Base-by-base conservation (phyloP, 495 filamentous ascomycete genomes). In the Amniculicola lignicola region DNA sequence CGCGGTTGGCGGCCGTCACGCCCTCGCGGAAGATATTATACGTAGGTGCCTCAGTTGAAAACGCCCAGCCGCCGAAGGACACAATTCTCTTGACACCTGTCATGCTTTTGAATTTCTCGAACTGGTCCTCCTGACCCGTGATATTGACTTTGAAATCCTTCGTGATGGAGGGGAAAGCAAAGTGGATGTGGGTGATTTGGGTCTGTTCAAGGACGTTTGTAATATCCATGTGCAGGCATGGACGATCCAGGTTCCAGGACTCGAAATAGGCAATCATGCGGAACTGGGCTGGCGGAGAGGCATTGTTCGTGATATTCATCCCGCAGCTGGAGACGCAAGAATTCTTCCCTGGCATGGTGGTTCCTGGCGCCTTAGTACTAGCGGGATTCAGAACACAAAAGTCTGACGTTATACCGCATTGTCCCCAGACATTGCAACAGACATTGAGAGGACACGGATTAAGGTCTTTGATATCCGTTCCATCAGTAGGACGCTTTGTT, bases 41-140 rank as follows among this genome's bases (percentile, higher is more conserved):
- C 4, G 70, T 71, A 11, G 44, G 47, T 0, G 54, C 35, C 29
- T 65, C 59, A 0, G 74, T 76, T 0, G 70, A 74, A 43, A 72
- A 77, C 0, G 43, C 59, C 76, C 76, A 79, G 1, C 76, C 77
- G 9, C 37, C 77, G 47, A 80, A 66, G 0, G 73, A 74, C 0
- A 79, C 4, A 33, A 80, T 68, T 4, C 22, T 5, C 23, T 45
- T 45, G 6, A 45, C 10, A 10, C 16, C 14, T 19, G 37, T 10
- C 42, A 54, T 9, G 9, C 16, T 35, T 15, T 25, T 37, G 24
- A 54, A 51, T 4, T 48, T 23, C n/a, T 61, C 23, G 31, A 59
- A 69, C 53, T 69, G 60, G 9, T 61, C 18, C 18, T 66, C 7
- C 2, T 23, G 35, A 23, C 57, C 58, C 6, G 6, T 18, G 37